Base-by-base conservation (phyloP, 129 eudicot species). In the Apium graveolens region DNA sequence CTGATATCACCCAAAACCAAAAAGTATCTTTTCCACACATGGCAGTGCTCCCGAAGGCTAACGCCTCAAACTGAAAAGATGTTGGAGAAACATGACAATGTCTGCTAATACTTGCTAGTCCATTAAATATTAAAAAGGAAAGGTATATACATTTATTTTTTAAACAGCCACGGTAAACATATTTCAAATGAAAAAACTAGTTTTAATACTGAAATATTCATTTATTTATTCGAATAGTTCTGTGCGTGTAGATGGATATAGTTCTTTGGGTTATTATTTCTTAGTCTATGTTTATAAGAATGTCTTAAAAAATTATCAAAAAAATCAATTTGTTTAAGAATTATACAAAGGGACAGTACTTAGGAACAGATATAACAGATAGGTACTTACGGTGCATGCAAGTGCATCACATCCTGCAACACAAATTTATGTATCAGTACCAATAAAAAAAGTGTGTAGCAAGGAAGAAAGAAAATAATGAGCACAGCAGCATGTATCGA, bases 1-100 rank as follows among this genome's bases (percentile, higher is more conserved):
- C 99, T 31, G 99, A 86, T 74, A 92, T 95, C 71, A 95, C 91
- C 97, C 97, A 95, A 78, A 91, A 95, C 99, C 96, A 95, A 85
- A 95, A 95, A 34, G 96, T 86, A 80, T 78, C 51, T 79, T 92
- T 87, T 79, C 99, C 99, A 60, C 94, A 90, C 96, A 95, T 95
- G 31, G 96, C 91, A 66, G 99, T 90, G 85, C 99, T 95, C 78
- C 96, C 99, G 78, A 92, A 91, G 75, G 99, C 97, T 86, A 95
- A 75, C 66, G 99, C 92, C 79, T 95, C 99, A 79, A 95, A 82
- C 99, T 95, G 79, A 74, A 74, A 74, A 65, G 20, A 27, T 9
- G 18, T 31, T 10, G 71, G 21, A 7, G 26, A 16, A 29, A 65
- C 3, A 65, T 26, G 70, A 63, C 20, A 14, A 3, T 12, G 8